Evolutionary conservation across 208 protist species (phyloP).

Genomic region (Trypanosoma conorhini): DNA sequence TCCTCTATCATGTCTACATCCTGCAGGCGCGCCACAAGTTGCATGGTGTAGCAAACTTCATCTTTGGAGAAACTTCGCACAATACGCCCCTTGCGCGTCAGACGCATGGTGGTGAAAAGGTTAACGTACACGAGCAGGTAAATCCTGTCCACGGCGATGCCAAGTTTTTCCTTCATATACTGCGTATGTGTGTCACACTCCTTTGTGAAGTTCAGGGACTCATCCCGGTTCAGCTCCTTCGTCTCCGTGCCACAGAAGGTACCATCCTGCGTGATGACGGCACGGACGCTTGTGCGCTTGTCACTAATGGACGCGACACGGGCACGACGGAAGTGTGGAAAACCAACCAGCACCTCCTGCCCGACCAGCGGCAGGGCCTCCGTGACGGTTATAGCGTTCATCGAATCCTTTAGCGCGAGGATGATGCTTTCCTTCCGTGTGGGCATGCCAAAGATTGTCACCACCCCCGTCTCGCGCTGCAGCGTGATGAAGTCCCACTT

Average conservation of each 20-base stretch:
- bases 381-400: constrained; percentile 17
- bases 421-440: constrained; percentile 78
- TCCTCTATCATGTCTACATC: constrained; percentile 70
- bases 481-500: constrained; percentile 52
- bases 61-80: constrained; percentile 69
- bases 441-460: constrained; percentile 76
- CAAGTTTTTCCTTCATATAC: constrained; percentile 82
- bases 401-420: constrained; percentile 44
- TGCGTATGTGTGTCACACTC: constrained; percentile 69
- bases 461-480: constrained; percentile 52
- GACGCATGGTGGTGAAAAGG: constrained; percentile 74
- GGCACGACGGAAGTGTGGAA: constrained; percentile 87
- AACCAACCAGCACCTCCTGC: constrained; percentile 84
- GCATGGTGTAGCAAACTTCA: constrained; percentile 80
- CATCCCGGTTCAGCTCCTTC: constrained; percentile 67
- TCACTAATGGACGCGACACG: constrained; percentile 74
- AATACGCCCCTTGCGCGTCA: constrained; percentile 54
- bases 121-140: constrained; percentile 83
- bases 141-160: constrained; percentile 61
- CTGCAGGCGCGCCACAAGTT: constrained; percentile 54
- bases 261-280: constrained; percentile 59
- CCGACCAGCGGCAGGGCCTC: constrained; percentile 59
- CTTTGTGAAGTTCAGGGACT: constrained; percentile 54
- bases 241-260: constrained; percentile 54
- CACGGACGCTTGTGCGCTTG: constrained; percentile 40